Conservation (phyloP, 2,329 filamentous ascomycete genomes). For the Beauveria pseudobassiana region DNA sequence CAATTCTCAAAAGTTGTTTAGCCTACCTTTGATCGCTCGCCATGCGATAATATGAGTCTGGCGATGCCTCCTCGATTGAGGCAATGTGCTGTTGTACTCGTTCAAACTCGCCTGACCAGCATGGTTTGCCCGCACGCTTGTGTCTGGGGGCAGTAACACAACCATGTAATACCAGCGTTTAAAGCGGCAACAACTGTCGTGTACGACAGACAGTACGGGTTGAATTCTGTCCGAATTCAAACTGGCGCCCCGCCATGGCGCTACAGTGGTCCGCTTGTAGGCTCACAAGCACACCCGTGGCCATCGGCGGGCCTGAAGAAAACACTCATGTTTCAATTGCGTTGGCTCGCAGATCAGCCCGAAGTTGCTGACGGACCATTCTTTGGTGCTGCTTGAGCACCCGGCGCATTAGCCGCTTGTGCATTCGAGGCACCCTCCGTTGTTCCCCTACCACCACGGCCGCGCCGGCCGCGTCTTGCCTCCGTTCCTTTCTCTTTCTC, state of each 20-base stretch:
- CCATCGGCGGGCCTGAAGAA: not conserved
- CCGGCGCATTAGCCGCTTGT: conserved; percentile 4
- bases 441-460: conserved; percentile 22
- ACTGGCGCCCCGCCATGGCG: not conserved
- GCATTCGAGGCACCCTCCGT: conserved; percentile 6
- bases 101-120: not conserved
- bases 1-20: not conserved
- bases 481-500: conserved; percentile 17
- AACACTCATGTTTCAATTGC: not conserved
- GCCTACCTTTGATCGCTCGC: not conserved
- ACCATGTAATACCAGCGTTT: not conserved
- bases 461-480: conserved; percentile 27
- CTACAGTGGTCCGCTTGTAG: not conserved
- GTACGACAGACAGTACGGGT: not conserved
- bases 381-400: not conserved
- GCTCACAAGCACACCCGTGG: not conserved
- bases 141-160: not conserved
- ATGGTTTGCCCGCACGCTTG: not conserved
- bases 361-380: not conserved
- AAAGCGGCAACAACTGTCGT: not conserved
- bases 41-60: not conserved
- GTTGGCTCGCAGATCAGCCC: conserved; percentile 10
- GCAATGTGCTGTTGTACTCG: not conserved
- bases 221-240: not conserved
- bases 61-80: not conserved